Percentiles rank a stretch among this genome's conserved stretches.
Evolutionary conservation across 306 rosid species (phyloP).

Genomic region (Cajanus cajan): DNA sequence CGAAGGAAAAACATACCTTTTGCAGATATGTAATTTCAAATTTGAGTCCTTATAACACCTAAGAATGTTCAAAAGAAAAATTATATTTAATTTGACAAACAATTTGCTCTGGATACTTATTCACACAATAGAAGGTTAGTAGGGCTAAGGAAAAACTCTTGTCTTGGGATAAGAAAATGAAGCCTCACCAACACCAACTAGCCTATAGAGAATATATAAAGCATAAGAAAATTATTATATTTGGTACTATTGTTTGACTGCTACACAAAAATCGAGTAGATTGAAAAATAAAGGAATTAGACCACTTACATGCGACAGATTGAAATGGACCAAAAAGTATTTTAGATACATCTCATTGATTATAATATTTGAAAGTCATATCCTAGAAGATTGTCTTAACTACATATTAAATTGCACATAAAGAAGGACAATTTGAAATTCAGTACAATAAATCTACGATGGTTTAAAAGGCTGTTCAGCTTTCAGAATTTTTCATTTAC

Average conservation of each 20-base stretch:
- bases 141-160: too few relatives aligned
- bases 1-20: too few relatives aligned
- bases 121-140: too few relatives aligned
- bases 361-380: not conserved
- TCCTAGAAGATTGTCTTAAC: not conserved
- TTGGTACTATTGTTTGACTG: not conserved
- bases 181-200: conserved; percentile 94
- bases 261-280: not conserved
- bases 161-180: too few relatives aligned
- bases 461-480: not conserved
- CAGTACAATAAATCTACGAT: too few relatives aligned
- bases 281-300: conserved; percentile 17
- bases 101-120: too few relatives aligned
- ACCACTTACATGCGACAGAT: conserved; percentile 73
- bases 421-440: too few relatives aligned
- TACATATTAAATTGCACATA: not conserved
- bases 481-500: conserved; percentile 9
- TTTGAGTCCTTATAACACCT: too few relatives aligned
- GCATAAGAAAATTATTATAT: conserved; percentile 7
- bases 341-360: not conserved
- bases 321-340: conserved; percentile 89
- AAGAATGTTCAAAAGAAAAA: too few relatives aligned
- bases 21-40: too few relatives aligned
- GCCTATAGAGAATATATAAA: conserved; percentile 44
- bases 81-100: too few relatives aligned